Percentiles rank a stretch among this genome's conserved stretches.
Conservation (phyloP, 768 basidiomycete genomes). For the Pulveroboletus ravenelii region DNA sequence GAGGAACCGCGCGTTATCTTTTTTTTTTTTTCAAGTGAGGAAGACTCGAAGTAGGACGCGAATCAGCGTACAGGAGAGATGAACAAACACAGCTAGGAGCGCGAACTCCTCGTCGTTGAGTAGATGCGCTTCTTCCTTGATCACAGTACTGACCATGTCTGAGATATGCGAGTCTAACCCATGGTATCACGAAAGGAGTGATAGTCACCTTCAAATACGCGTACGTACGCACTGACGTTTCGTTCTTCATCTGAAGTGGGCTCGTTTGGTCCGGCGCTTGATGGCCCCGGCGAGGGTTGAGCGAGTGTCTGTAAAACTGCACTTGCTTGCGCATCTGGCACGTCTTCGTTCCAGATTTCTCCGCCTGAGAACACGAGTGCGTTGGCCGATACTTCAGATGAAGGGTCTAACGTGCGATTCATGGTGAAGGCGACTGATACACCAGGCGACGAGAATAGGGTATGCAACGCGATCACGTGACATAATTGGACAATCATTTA, state of each 20-base stretch:
- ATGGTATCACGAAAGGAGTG: neutral
- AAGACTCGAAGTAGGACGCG: neutral
- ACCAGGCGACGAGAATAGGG: no score
- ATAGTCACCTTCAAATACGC: slow-evolving; percentile 27
- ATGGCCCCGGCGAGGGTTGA: slow-evolving; percentile 10
- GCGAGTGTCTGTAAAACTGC: slow-evolving; percentile 6
- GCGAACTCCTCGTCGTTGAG: slow-evolving; percentile 46
- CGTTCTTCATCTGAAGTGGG: neutral
- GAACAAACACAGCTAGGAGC: slow-evolving; percentile 38
- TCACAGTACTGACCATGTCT: slow-evolving; percentile 57
- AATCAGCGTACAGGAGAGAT: slow-evolving; percentile 45
- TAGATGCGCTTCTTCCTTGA: slow-evolving; percentile 48
- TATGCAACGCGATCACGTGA: slow-evolving; percentile 12
- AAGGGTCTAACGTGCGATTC: slow-evolving; percentile 3
- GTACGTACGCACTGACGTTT: slow-evolving; percentile 25
- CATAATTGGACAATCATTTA: slow-evolving; percentile 16
- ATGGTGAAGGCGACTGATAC: slow-evolving; percentile 1
- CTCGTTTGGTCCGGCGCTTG: slow-evolving; percentile 4
- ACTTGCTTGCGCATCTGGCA: slow-evolving; percentile 4
- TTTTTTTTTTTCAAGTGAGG: slow-evolving; percentile 22
- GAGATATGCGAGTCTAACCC: slow-evolving; percentile 1
- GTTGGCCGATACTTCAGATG: slow-evolving; percentile 15
- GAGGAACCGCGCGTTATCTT: slow-evolving; percentile 58
- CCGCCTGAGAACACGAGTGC: slow-evolving; percentile 32
- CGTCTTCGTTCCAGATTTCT: slow-evolving; percentile 17